Base-by-base conservation (phyloP, 805 yeast genomes). In the Schwanniomyces vanrijiae region DNA sequence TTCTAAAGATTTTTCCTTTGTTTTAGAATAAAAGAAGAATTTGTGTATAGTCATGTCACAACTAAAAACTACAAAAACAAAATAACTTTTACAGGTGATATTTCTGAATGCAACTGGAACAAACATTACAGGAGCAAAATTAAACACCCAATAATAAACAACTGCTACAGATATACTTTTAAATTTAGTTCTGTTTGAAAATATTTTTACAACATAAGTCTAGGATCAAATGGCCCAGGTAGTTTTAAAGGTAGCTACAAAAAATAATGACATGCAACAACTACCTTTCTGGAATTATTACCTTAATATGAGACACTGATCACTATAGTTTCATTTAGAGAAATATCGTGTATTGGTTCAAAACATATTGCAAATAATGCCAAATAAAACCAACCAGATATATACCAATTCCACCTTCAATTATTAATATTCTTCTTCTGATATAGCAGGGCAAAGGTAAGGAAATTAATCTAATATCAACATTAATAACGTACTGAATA, bases 151-250 rank as follows among this genome's bases (percentile, higher is more conserved):
- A 72, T 83, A 82, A 40, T 83, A 78, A 52, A 85, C 73, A 2
- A 86, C 80, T 11, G 83, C 75, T n/a, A 84, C 75, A 29, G 85
- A 85, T 49, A 83, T 75, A 39, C 87, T 82, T 69, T 88, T 78
- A 66, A 83, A 74, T 41, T 78, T 69, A 37, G 80, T 70, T 43
- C 64, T 62, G 55, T 67, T 69, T 42, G 71, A 71, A 76, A 82
- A 81, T 44, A 83, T 72, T 61, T 83, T 88, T 20, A 86, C 77
- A 54, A 82, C 77, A 65, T 82, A 78, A 37, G 81, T 72, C 87
- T 87, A 82, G 44, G 72, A 68, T 52, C 74, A 68, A 13, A 71
- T 73, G 49, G 76, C 78, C 78, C 77, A 76, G 5, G 83, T 68
- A 47, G 69, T 60, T n/a, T 82, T 82, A 53, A 80, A 81, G 48